These are phyloP conservation scores for Actinidia chinensis DNA, from an alignment of 179 eudicot species.

Conservation along the genomic window DNA sequence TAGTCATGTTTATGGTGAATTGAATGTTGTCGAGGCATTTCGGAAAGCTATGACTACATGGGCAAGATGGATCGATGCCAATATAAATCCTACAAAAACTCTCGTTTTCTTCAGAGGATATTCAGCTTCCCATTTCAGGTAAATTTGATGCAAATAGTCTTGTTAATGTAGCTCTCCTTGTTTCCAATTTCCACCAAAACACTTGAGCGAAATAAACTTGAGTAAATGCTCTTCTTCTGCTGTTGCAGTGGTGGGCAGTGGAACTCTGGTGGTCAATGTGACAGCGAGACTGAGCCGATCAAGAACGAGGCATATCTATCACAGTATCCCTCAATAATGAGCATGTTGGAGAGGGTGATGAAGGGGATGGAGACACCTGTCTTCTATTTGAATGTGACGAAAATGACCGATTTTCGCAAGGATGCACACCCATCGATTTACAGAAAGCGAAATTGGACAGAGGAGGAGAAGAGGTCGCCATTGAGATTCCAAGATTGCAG, in stretches of 20 bases:
- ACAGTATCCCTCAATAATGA: conserved; percentile 33
- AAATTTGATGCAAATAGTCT: not conserved
- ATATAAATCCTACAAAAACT: conserved; percentile 52
- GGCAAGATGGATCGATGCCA: conserved; percentile 72
- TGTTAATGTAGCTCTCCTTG: not conserved
- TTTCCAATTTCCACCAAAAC: not conserved
- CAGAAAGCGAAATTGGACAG: conserved; percentile 38
- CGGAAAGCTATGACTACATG: conserved; percentile 82
- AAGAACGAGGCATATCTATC: conserved; percentile 36
- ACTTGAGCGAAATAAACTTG: not conserved
- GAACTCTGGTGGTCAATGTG: conserved; percentile 65
- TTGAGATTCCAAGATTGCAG: conserved; percentile 60
- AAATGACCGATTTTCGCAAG: conserved; percentile 61
- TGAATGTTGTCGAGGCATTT: conserved; percentile 69
- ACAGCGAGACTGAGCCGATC: conserved; percentile 48
- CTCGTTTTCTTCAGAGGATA: conserved; percentile 76
- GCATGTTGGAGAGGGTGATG: conserved; percentile 50
- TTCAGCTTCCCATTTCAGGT: conserved; percentile 74
- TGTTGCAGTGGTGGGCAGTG: conserved; percentile 50
- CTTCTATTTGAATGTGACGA: conserved; percentile 56
- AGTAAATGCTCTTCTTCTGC: not conserved
- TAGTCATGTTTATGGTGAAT: conserved; percentile 57
- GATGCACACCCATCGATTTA: conserved; percentile 76
- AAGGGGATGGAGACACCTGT: conserved; percentile 46
- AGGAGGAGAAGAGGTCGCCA: conserved; percentile 52